A percentile compares a stretch with the other conserved stretches of the same genome.
phyloP scores from a whole-genome alignment of 495 filamentous ascomycete genomes.

The Penicillium silybi region DNA sequence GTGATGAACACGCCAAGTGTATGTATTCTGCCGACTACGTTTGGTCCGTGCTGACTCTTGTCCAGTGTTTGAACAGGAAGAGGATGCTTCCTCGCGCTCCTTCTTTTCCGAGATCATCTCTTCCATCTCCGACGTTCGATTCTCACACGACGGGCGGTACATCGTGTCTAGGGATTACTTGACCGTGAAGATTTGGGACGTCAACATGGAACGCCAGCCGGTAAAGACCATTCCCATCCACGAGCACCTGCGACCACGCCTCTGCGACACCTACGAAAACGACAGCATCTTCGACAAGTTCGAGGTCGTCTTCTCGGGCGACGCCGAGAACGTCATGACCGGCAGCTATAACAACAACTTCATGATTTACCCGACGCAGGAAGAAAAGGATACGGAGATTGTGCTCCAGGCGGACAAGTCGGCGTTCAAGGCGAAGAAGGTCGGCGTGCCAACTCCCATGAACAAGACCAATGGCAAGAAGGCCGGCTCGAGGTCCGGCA shows the following conservation, averaged over 20 bases:
- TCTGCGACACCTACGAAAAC: slow-evolving; percentile 99
- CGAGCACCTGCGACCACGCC: slow-evolving; percentile 87
- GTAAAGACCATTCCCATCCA: slow-evolving; percentile 99
- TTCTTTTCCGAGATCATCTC: slow-evolving; percentile 99
- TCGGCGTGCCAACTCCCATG: slow-evolving; percentile 96
- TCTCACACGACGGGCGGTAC: slow-evolving; percentile 93
- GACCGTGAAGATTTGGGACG: slow-evolving; percentile 99
- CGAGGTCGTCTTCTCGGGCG: slow-evolving; percentile 97
- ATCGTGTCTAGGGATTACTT: slow-evolving; percentile 97
- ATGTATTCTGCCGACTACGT: slow-evolving; percentile 32
- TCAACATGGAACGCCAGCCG: slow-evolving; percentile 95
- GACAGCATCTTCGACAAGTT: slow-evolving; percentile 99
- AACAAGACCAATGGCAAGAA: slow-evolving; percentile 82
- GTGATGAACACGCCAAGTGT: slow-evolving; percentile 94
- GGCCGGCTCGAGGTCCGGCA: slow-evolving; percentile 78
- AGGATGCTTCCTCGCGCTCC: slow-evolving; percentile 95
- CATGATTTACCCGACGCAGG: slow-evolving; percentile 99
- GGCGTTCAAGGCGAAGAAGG: slow-evolving; percentile 99
- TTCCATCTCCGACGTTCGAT: slow-evolving; percentile 96
- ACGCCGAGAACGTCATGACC: slow-evolving; percentile 98
- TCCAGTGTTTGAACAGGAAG: slow-evolving; percentile 96
- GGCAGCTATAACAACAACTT: slow-evolving; percentile 99
- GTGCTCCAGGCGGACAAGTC: slow-evolving; percentile 98
- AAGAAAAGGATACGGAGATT: slow-evolving; percentile 92
- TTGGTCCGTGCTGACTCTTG: slow-evolving; percentile 5